Base-by-base conservation (phyloP, 169 alveolate genomes). In the Plasmodium billcollinsi region DNA sequence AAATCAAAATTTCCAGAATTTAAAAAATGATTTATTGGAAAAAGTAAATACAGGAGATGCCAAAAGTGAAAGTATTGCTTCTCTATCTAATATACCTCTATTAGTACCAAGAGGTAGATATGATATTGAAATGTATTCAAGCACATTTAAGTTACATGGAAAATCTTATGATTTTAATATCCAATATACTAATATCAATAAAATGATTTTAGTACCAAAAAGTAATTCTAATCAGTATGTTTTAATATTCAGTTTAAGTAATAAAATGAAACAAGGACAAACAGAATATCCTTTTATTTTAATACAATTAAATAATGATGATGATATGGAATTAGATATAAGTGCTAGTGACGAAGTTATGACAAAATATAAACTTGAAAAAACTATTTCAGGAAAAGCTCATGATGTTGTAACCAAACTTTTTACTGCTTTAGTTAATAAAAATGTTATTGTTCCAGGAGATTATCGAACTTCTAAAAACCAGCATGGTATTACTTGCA, bases 61-160 rank as follows among this genome's bases (percentile, higher is more conserved):
- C 65, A 96, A 96, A 91, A 96, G 97, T 70, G 99, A 97, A 52
- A 93, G 96, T 73, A 96, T 98, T 20, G 98, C 99, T 14, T 94
- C 96, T 39, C 93, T 97, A 88, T 93, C 96, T 69, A 99, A 98
- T 69, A 95, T 98, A 52, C 99, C 98, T 18, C 93, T 98, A 80
- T 70, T 97, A 66, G 98, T 97, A 14, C 99, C 99, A 20, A 96
- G 99, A 85, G 99, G 99, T 11, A 97, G 99, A 80, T 97, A 96
- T 88, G 98, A 96, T 63, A 93, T 98, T 61, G 98, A 97, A 80
- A 95, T 98, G 91, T 96, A 97, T 63, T 88, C 96, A 18, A 93
- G 94, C 75, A 96, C 97, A 45, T 93, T 98, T 89, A 97, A 98
- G 85, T 95, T 98, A 18, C 99, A 97, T 90, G 99, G 99, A 4